Conservation (phyloP, 2,329 filamentous ascomycete genomes). For the Ophiostoma sp. region DNA sequence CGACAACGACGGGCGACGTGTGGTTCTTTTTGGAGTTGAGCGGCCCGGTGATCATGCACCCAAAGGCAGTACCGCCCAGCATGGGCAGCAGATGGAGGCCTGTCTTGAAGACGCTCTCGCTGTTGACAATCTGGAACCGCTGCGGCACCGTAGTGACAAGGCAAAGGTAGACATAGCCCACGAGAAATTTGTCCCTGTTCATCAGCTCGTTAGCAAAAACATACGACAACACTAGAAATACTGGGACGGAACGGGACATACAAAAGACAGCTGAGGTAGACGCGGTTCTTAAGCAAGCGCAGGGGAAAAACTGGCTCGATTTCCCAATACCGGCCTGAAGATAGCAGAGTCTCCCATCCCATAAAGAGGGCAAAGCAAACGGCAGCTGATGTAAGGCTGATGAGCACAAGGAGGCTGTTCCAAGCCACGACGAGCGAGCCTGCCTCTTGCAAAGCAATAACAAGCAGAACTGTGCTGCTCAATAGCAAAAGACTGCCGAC, state of each 20-base stretch:
- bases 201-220: neutral
- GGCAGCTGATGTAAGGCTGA: constrained; percentile 44
- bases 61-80: constrained; percentile 51
- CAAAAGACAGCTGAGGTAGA: constrained; percentile 49
- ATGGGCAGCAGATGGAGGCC: constrained; percentile 56
- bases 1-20: constrained; percentile 47
- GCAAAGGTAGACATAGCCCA: constrained; percentile 53
- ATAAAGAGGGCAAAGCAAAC: constrained; percentile 47
- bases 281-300: constrained; percentile 43
- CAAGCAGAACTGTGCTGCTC: constrained; percentile 48
- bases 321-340: constrained; percentile 33
- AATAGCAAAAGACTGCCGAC: constrained; percentile 42
- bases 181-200: constrained; percentile 49
- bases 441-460: constrained; percentile 54
- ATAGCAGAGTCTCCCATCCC: constrained; percentile 48
- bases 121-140: constrained; percentile 55
- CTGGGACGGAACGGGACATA: constrained; percentile 28
- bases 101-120: constrained; percentile 48
- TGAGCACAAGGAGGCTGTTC: constrained; percentile 48
- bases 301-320: constrained; percentile 55
- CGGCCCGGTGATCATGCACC: constrained; percentile 51
- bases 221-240: neutral
- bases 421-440: constrained; percentile 49
- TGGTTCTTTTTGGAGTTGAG: constrained; percentile 51
- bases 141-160: constrained; percentile 57